phyloP scores from a whole-genome alignment of 2,329 filamentous ascomycete species.

The Cercospora brassicicola region DNA sequence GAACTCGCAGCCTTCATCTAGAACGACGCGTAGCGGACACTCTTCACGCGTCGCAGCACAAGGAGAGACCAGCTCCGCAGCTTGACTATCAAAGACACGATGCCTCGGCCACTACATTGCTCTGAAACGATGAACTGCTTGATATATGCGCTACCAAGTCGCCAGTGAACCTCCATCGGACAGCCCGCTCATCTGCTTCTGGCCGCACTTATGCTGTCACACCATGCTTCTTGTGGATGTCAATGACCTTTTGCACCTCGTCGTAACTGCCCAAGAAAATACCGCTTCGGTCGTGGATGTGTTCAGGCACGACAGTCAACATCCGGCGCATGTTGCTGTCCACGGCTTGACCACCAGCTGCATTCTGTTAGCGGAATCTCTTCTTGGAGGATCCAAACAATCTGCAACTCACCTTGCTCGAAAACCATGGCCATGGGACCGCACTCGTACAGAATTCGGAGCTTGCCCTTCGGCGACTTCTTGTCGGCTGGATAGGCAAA shows the following conservation, averaged over 20 bases:
- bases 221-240: constrained; percentile 65
- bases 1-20: neutral
- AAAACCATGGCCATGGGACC: constrained; percentile 99
- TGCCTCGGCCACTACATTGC: neutral
- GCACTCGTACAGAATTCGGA: constrained; percentile 96
- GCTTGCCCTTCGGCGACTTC: constrained; percentile 97
- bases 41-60: neutral
- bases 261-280: constrained; percentile 95
- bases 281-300: constrained; percentile 92
- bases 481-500: constrained; percentile 97
- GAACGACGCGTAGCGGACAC: neutral
- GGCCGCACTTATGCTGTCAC: constrained; percentile 24
- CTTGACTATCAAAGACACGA: neutral
- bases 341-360: constrained; percentile 87
- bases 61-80: neutral
- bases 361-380: constrained; percentile 21
- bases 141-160: neutral
- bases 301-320: constrained; percentile 82
- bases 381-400: neutral
- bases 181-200: neutral
- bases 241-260: constrained; percentile 93
- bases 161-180: neutral
- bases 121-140: neutral
- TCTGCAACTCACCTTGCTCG: constrained; percentile 76
- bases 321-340: constrained; percentile 89